phyloP scores from a whole-genome alignment of 179 eudicot genomes.

The Sideroxylon spinosum region DNA sequence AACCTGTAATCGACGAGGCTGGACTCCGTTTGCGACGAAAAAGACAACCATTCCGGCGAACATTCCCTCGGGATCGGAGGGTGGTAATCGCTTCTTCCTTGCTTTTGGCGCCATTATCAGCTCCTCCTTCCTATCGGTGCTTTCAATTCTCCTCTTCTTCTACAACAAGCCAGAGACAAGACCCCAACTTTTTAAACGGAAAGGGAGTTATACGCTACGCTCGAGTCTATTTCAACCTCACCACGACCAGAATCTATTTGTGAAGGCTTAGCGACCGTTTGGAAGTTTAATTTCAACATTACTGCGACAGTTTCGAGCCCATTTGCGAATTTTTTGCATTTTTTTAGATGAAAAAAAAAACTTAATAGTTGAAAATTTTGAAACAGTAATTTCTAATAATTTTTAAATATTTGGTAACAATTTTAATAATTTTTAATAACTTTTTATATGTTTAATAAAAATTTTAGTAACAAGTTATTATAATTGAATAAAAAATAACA shows the following conservation, averaged over 20 bases:
- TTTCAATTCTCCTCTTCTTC: background rate
- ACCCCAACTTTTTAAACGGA: background rate
- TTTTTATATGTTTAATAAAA: too few relatives aligned
- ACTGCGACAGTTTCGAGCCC: too few relatives aligned
- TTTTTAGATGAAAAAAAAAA: too few relatives aligned
- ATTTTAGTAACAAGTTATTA: too few relatives aligned
- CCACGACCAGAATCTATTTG: background rate
- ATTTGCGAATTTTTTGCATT: too few relatives aligned
- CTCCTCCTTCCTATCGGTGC: background rate
- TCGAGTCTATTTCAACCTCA: background rate
- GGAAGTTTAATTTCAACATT: too few relatives aligned
- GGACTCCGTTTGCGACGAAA: slow-evolving; percentile 52
- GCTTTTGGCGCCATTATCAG: slow-evolving; percentile 73
- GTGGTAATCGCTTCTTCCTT: slow-evolving; percentile 30
- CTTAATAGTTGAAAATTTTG: too few relatives aligned
- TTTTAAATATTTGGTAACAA: too few relatives aligned
- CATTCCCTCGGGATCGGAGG: slow-evolving; percentile 57
- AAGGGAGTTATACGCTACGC: background rate
- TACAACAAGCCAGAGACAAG: background rate
- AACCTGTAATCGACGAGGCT: slow-evolving; percentile 76
- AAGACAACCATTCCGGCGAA: slow-evolving; percentile 72
- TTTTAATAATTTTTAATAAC: too few relatives aligned
- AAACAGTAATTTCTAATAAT: too few relatives aligned
- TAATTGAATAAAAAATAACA: too few relatives aligned
- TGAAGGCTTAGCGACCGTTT: too few relatives aligned